Base-by-base conservation (phyloP, 2,329 filamentous ascomycete genomes). In the Paraphoma sp. region DNA sequence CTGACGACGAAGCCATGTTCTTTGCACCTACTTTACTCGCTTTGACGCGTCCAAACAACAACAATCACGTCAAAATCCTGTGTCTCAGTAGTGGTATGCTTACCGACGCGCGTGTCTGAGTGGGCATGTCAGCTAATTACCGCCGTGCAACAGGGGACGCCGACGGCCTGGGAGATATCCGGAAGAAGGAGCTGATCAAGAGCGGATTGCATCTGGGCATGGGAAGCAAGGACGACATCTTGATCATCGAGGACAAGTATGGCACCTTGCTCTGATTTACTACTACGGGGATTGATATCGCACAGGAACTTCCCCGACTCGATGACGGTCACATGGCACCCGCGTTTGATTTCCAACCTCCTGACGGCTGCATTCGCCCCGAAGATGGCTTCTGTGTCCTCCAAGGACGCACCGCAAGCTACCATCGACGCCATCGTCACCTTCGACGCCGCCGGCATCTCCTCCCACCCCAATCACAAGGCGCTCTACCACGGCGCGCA, bases 1-100 rank as follows among this genome's bases (percentile, higher is more conserved):
- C 95, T 0, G 95, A 99, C 78, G 95, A 99, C 72, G 95, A 99
- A 81, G 95, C 94, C 76, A 99, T 99, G 95, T 99, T 99, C 83
- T 99, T 99, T 79, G 88, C 93, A 61, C 95, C 95, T 0, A 91
- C 92, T 0, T 83, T 98, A 12, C 84, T 96, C 67, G 88, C 91
- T n/a, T 85, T 99, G 55, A 94, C 93, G 16, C 83, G 86, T 12
- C 92, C 92, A 4, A 86, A 88, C 56, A 83, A 89, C 17, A 90
- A 91, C 4, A 98, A 99, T 78, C 92, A 96, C 73, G 85, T 99
- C 72, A 95, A 96, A 79, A 96, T 99, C 61, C 80, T 98, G 53
- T 99, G 95, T 79, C 81, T 99, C 62, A 96, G 91, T 78, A 94
- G 88, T 64, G 93, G 91, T 89, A 79, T 44, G 77, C 23, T 36